phyloP scores from a whole-genome alignment of 1,139 yeast species.

The Blastobotrys aristatus region DNA sequence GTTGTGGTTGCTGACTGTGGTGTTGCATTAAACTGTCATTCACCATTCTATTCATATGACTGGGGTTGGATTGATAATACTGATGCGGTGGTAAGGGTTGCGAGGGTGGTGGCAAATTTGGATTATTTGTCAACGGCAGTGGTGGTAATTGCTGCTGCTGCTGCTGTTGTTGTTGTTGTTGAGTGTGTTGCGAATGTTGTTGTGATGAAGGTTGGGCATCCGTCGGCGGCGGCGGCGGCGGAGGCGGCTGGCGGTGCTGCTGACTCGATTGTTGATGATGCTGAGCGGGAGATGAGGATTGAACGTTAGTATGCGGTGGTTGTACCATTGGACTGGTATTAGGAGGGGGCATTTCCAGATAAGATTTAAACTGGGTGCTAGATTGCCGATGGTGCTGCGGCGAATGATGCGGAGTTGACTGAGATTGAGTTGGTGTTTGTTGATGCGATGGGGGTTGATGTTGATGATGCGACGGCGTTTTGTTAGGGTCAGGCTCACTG shows the following conservation, averaged over 20 bases:
- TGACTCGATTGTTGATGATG: background rate
- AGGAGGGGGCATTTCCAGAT: background rate
- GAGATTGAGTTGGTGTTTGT: background rate
- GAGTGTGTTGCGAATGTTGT: slow-evolving; percentile 2
- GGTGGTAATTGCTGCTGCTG: slow-evolving; percentile 3
- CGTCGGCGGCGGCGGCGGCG: background rate
- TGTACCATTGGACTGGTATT: background rate
- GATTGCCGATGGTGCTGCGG: slow-evolving; percentile 3
- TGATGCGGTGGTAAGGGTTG: slow-evolving; percentile 7
- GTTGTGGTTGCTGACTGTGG: slow-evolving; percentile 6
- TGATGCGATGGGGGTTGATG: background rate
- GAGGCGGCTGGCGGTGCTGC: background rate
- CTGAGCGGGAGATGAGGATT: background rate
- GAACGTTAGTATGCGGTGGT: background rate
- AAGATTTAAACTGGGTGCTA: background rate
- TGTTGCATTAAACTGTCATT: slow-evolving; percentile 2
- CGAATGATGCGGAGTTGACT: background rate
- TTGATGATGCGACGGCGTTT: background rate
- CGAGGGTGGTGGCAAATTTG: slow-evolving; percentile 11
- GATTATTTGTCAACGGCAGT: background rate
- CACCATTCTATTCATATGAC: background rate
- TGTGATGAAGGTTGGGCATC: background rate
- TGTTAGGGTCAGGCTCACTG: background rate
- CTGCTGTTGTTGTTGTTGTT: slow-evolving; percentile 6
- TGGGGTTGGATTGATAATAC: slow-evolving; percentile 1